phyloP scores from a whole-genome alignment of 1,284 basidiomycete genomes.

The Cutaneotrichosporon arboriforme region DNA sequence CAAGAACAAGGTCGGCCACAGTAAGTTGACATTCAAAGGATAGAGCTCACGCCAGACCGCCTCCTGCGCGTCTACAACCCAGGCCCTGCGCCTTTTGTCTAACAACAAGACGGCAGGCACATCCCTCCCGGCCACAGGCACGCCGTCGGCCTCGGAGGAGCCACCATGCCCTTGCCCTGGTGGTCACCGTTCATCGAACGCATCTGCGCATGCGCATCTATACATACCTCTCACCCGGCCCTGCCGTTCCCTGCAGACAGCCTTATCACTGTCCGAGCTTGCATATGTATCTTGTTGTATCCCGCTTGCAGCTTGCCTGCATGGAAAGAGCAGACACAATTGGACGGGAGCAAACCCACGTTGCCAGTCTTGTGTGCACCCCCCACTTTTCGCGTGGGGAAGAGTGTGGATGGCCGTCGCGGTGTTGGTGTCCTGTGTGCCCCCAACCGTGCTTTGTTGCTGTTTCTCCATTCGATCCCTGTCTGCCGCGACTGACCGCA shows the following conservation, averaged over 20 bases:
- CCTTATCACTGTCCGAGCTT: not conserved
- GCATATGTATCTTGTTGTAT: not conserved
- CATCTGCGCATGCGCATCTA: too few relatives aligned
- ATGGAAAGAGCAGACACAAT: not conserved
- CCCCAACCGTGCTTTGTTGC: not conserved
- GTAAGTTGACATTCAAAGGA: slow-evolving; percentile 24
- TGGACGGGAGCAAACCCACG: too few relatives aligned
- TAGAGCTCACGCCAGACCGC: slow-evolving; percentile 22
- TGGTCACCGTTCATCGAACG: too few relatives aligned
- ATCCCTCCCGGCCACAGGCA: too few relatives aligned
- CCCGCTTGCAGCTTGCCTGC: not conserved
- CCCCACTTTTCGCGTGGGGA: not conserved
- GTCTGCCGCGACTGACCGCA: not conserved
- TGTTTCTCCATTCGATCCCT: too few relatives aligned
- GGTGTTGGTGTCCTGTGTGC: not conserved
- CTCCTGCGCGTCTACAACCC: slow-evolving; percentile 43
- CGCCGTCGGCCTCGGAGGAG: too few relatives aligned
- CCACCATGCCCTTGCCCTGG: too few relatives aligned
- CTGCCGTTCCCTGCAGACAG: too few relatives aligned
- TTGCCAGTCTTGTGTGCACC: not conserved
- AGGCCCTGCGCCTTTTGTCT: slow-evolving; percentile 1
- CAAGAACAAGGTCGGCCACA: slow-evolving; percentile 46
- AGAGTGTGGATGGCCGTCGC: too few relatives aligned
- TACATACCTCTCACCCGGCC: too few relatives aligned
- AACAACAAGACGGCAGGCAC: not conserved